Percentiles rank a stretch among this genome's conserved stretches.
Evolutionary conservation across 2,329 filamentous ascomycete species (phyloP).

Genomic region (Paecilomyces fulvus): DNA sequence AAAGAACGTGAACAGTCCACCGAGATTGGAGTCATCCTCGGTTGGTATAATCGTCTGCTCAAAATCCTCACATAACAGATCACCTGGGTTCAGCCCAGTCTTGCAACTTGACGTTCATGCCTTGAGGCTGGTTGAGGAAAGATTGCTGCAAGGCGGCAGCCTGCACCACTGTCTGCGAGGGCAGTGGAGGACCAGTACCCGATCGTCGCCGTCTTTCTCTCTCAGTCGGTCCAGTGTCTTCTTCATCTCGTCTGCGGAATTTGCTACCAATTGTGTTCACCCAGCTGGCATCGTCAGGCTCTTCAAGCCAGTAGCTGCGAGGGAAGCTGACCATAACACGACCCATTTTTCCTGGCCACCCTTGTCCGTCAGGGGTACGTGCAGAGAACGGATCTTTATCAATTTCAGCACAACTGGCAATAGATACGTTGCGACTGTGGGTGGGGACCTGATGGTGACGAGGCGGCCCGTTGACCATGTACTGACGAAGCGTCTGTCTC

Average conservation of each 20-base stretch:
- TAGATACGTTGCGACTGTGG: slow-evolving; percentile 36
- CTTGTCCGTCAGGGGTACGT: slow-evolving; percentile 64
- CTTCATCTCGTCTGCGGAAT: slow-evolving; percentile 44
- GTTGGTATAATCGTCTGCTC: background rate
- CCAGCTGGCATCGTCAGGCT: slow-evolving; percentile 58
- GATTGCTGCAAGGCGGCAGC: slow-evolving; percentile 26
- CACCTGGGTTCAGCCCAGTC: slow-evolving; percentile 26
- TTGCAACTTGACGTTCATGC: slow-evolving; percentile 29
- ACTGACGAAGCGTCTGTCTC: slow-evolving; percentile 63
- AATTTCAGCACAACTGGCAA: slow-evolving; percentile 38
- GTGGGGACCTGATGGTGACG: slow-evolving; percentile 31
- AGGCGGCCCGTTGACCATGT: slow-evolving; percentile 48
- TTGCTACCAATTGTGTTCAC: slow-evolving; percentile 54
- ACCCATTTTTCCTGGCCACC: slow-evolving; percentile 72
- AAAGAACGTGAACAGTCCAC: background rate
- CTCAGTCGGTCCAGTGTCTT: slow-evolving; percentile 40
- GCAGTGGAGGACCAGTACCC: slow-evolving; percentile 49
- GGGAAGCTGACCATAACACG: slow-evolving; percentile 67
- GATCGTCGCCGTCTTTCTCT: slow-evolving; percentile 53
- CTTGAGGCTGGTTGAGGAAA: slow-evolving; percentile 18
- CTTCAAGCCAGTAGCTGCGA: slow-evolving; percentile 71
- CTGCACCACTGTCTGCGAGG: slow-evolving; percentile 29
- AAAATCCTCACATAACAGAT: slow-evolving; percentile 1
- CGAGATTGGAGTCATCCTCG: background rate
- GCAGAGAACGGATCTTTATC: slow-evolving; percentile 61